These are phyloP conservation scores for Simplicillium aogashimaense DNA, from an alignment of 2,329 filamentous ascomycete genomes.

Conservation along the genomic window DNA sequence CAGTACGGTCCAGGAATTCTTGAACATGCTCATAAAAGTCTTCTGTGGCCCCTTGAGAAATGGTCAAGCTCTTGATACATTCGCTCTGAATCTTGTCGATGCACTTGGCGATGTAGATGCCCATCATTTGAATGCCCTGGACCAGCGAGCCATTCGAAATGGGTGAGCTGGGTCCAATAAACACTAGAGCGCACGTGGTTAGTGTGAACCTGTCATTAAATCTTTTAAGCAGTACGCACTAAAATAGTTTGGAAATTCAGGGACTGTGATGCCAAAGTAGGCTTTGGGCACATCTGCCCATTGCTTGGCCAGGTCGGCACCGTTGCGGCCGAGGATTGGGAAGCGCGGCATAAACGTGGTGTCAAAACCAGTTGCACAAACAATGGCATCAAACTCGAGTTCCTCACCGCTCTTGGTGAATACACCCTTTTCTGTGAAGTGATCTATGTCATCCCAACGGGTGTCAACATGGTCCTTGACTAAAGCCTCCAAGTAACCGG, in stretches of 20 bases:
- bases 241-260: constrained; percentile 43
- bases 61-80: constrained; percentile 12
- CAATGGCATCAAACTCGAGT: constrained; percentile 39
- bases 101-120: constrained; percentile 37
- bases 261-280: constrained; percentile 41
- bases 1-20: constrained; percentile 42
- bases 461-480: constrained; percentile 30
- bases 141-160: constrained; percentile 41
- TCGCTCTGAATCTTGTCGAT: constrained; percentile 40
- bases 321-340: constrained; percentile 33
- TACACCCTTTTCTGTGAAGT: constrained; percentile 35
- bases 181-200: neutral
- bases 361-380: constrained; percentile 46
- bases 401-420: constrained; percentile 33
- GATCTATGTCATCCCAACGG: constrained; percentile 20
- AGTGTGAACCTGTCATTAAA: neutral
- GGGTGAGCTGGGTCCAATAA: constrained; percentile 26
- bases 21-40: constrained; percentile 40
- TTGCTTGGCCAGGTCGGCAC: constrained; percentile 33
- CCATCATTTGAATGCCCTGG: constrained; percentile 39
- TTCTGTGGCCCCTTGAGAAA: constrained; percentile 22
- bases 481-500: constrained; percentile 34
- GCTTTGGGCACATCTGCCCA: constrained; percentile 33
- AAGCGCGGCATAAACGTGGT: constrained; percentile 40
- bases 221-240: constrained; percentile 23